Conservation (phyloP, 2,329 filamentous ascomycete species). For the Diaporthe sp. region DNA sequence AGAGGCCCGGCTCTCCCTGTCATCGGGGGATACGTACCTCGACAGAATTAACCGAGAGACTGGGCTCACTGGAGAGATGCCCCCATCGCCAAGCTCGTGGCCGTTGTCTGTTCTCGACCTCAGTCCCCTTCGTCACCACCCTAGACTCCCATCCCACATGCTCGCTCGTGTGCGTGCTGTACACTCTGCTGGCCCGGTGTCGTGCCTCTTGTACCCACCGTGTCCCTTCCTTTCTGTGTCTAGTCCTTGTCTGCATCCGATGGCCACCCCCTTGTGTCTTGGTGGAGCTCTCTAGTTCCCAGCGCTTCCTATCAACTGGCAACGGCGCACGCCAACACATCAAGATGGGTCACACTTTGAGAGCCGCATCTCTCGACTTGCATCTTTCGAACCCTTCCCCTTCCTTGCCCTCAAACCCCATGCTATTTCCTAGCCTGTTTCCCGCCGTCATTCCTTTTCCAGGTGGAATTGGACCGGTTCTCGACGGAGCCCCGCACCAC, state of each 20-base stretch:
- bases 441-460: constrained; percentile 52
- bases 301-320: constrained; percentile 82
- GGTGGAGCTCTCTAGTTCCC: constrained; percentile 75
- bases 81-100: constrained; percentile 39
- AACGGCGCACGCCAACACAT: constrained; percentile 91
- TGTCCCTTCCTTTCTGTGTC: constrained; percentile 41
- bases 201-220: constrained; percentile 39
- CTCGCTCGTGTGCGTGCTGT: constrained; percentile 39
- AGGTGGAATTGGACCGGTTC: constrained; percentile 44
- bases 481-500: constrained; percentile 61
- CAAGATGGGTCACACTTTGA: constrained; percentile 78
- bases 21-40: constrained; percentile 36
- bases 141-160: constrained; percentile 35
- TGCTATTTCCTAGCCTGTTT: constrained; percentile 52
- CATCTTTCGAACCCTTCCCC: constrained; percentile 66
- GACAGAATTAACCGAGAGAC: constrained; percentile 31
- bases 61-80: constrained; percentile 35
- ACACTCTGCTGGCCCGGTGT: constrained; percentile 34
- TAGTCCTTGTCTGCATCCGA: constrained; percentile 42
- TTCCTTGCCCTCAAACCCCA: constrained; percentile 43
- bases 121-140: constrained; percentile 33
- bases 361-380: constrained; percentile 75
- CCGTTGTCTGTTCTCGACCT: constrained; percentile 31
- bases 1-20: constrained; percentile 40
- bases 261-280: constrained; percentile 61